Percentiles rank a stretch among this genome's conserved stretches.
These are phyloP conservation scores for Psilocybe mexicana DNA, from an alignment of 1,284 basidiomycete genomes.

Conservation along the genomic window DNA sequence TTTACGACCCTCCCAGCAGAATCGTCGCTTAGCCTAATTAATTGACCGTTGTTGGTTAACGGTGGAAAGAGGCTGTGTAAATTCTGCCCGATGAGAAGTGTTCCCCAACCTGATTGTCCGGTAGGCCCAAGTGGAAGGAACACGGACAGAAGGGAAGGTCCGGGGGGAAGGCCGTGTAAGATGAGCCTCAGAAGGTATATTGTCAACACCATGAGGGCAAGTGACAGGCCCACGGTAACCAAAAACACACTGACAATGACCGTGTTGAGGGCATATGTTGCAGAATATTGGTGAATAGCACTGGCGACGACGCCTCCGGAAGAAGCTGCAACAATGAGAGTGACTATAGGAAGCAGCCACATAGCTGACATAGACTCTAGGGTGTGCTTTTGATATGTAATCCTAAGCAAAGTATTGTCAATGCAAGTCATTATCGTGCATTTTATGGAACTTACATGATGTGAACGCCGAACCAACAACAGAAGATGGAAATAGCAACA, in stretches of 20 bases:
- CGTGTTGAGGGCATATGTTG: conserved; percentile 55
- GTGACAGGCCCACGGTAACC: conserved; percentile 57
- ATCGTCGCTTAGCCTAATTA: conserved; percentile 25
- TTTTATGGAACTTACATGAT: conserved; percentile 49
- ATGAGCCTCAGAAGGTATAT: conserved; percentile 50
- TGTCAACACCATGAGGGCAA: conserved; percentile 56
- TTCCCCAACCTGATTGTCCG: conserved; percentile 59
- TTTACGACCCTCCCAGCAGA: conserved; percentile 42
- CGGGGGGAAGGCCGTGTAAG: conserved; percentile 46
- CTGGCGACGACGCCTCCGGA: conserved; percentile 62
- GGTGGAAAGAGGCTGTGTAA: conserved; percentile 39
- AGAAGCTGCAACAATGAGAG: conserved; percentile 68
- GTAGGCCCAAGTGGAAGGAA: conserved; percentile 61
- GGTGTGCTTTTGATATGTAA: conserved; percentile 61
- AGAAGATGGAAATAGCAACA: conserved; percentile 54
- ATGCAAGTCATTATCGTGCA: not conserved
- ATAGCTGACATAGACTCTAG: conserved; percentile 56
- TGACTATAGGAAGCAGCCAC: conserved; percentile 75
- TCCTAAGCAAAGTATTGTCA: conserved; percentile 39
- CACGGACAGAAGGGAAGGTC: conserved; percentile 53
- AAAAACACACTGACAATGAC: conserved; percentile 51
- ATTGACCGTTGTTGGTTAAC: conserved; percentile 18
- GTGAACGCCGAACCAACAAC: conserved; percentile 67
- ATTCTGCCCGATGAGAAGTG: conserved; percentile 46
- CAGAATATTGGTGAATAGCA: conserved; percentile 45